Base-by-base conservation (phyloP, 345 rosid species). In the Eucalyptus pumila region DNA sequence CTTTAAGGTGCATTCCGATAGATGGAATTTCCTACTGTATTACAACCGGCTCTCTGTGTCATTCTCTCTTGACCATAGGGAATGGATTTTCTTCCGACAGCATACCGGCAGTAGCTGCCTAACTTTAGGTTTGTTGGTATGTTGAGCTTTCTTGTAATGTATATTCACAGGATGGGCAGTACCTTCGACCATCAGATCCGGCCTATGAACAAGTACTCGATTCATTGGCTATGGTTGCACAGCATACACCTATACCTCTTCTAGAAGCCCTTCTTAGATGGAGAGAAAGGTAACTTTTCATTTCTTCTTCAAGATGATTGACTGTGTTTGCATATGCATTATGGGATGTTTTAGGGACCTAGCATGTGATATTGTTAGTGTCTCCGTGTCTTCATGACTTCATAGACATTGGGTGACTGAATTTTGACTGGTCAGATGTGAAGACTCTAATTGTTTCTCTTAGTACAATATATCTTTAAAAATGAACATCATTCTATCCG, bases 161-260 rank as follows among this genome's bases (percentile, higher is more conserved):
- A 52, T 24, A 90, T 90, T 88, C 92, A 69, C 94, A 97, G 99
- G 99, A 97, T 95, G 99, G 99, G 67, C 99, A 96, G 90, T 97
- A 96, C 89, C 99, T 97, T 93, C 95, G 99, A 88, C 98, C 99
- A 88, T 94, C 99, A 34, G 98, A 98, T 89, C 99, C 99, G 88
- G 98, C 99, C 40, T 98, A 98, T 91, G 99, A 96, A 93, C 99
- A 98, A 93, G 99, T 98, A 80, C 89, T 98, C 72, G 99, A 96
- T 95, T 98, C 99, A 37, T 92, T 98, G 93, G 99, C 99, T 90
- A 98, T 98, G 99, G 92, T 97, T 94, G 99, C 99, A 3, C 95
- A 95, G 32, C 99, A 98, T 92, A 98, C 99, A 67, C 99, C 99
- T 47, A 96, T 96, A 88, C 99, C 99, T 86, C 99, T 98, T 91